Percentiles rank a stretch among this genome's conserved stretches.
Conservation (phyloP, 208 protist species). For the Wallacemonas sp. region DNA sequence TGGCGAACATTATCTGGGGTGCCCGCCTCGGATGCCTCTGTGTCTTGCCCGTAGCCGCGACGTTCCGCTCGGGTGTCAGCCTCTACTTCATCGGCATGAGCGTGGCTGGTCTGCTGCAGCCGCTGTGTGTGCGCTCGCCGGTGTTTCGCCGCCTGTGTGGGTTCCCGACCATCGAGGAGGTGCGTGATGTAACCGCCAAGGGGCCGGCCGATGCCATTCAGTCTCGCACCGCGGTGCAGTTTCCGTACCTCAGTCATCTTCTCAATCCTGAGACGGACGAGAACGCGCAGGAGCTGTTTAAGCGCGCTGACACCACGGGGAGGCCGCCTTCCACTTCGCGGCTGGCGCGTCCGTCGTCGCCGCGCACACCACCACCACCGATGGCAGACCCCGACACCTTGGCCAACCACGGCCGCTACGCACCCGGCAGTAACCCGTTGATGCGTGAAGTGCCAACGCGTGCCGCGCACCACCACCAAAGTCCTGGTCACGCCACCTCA, state of each 20-base stretch:
- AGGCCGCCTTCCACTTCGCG: not conserved
- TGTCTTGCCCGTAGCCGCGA: slow-evolving; percentile 48
- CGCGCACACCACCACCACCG: not conserved
- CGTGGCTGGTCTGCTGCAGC: slow-evolving; percentile 74
- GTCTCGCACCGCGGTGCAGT: slow-evolving; percentile 63
- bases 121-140: slow-evolving; percentile 53
- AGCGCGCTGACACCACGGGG: slow-evolving; percentile 8
- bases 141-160: slow-evolving; percentile 47
- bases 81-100: slow-evolving; percentile 91
- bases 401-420: slow-evolving; percentile 17
- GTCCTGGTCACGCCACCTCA: not conserved
- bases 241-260: slow-evolving; percentile 76
- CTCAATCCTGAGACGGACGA: slow-evolving; percentile 65
- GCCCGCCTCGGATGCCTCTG: slow-evolving; percentile 72
- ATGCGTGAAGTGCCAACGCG: slow-evolving; percentile 63
- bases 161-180: slow-evolving; percentile 34
- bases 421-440: slow-evolving; percentile 49
- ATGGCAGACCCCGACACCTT: not conserved
- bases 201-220: slow-evolving; percentile 44
- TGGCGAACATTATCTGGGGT: slow-evolving; percentile 80
- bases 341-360: not conserved
- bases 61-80: slow-evolving; percentile 73
- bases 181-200: not conserved
- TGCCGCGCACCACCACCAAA: slow-evolving; percentile 6
- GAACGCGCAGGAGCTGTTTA: slow-evolving; percentile 48